Base-by-base conservation (phyloP, 495 filamentous ascomycete species). In the Hapsidospora chrysogenum region DNA sequence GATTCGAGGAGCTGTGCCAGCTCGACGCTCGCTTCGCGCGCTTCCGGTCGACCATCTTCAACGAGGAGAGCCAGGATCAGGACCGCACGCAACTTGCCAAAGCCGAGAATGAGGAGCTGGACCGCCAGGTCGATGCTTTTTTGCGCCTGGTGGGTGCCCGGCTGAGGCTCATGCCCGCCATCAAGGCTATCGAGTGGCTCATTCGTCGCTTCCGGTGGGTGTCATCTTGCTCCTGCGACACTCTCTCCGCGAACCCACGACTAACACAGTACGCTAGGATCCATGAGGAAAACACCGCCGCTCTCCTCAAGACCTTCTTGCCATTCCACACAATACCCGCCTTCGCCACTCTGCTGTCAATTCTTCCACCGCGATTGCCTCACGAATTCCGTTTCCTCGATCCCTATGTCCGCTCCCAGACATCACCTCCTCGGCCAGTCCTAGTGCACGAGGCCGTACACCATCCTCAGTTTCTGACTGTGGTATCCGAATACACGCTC, bases 111-210 rank as follows among this genome's bases (percentile, higher is more conserved):
- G 60, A 71, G 42, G 77, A 80, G 29, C 64, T 99, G 21, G 74
- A 94, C 56, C 56, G 58, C 28, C 81, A 70, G 25, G 50, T 96
- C 33, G 76, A 89, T 42, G 67, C 69, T 3, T 96, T 96, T 47
- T 62, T 99, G 30, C 74, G 72, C 17, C 60, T 94, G 6, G 71
- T 81, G 9, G 74, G 79, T 16, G 70, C 72, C n/a, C 66, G 77
- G 31, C 43, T 99, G 25, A 65, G 84, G 18, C 60, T 99, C 28
- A 84, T 73, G 51, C 85, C 87, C 11, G 83, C 81, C 1, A 67
- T 89, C 10, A 93, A 86, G 45, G 81, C 85, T 3, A 63, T 95
- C 21, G 92, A 99, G 59, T 99, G 89, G 89, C 66, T 95, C 16
- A 66, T 99, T 20, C 64, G 89, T 47, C 68, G 85, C 39, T 99